Conservation (phyloP, 768 basidiomycete species). For the Tricholoma sp. region DNA sequence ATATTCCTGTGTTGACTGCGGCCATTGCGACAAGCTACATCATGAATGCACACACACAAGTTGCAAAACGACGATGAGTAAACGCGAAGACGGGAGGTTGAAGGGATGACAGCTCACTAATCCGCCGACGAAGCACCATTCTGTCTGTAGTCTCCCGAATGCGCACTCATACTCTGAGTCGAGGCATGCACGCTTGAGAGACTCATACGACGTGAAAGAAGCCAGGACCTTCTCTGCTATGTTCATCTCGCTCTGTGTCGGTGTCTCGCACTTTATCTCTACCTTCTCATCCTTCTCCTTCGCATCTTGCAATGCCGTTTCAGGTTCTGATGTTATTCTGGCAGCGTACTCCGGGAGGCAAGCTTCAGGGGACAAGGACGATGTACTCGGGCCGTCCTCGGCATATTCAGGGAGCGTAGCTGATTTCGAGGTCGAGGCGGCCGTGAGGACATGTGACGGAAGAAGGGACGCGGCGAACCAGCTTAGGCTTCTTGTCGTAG, state of each 20-base stretch:
- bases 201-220: neutral
- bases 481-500: neutral
- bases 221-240: neutral
- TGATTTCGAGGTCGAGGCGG: neutral
- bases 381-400: neutral
- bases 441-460: neutral
- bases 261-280: neutral
- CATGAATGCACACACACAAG: too few species aligned
- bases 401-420: neutral
- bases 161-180: neutral
- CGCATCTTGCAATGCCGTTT: neutral
- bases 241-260: neutral
- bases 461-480: neutral
- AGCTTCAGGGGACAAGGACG: neutral
- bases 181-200: neutral
- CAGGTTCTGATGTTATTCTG: neutral
- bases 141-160: neutral
- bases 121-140: conserved; percentile 2
- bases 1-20: conserved; percentile 50
- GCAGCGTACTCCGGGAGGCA: neutral
- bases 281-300: neutral
- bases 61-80: neutral
- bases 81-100: neutral
- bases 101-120: neutral
- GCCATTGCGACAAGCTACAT: conserved; percentile 8